Base-by-base conservation (phyloP, 1,284 basidiomycete species). In the Porodaedalea pini region DNA sequence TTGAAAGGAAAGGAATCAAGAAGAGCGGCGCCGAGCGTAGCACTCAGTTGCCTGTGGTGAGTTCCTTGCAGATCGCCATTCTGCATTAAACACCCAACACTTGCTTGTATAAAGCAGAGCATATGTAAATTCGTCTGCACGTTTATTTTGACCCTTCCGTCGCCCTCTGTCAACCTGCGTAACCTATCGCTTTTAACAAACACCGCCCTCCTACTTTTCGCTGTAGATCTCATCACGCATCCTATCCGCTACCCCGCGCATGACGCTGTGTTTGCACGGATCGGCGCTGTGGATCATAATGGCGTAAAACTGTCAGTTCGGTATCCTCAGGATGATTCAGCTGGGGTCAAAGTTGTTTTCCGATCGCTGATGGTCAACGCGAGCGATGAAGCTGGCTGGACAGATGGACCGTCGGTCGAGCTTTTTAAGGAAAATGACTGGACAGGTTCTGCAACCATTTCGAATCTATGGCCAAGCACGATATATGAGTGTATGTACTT, bases 221-320 rank as follows among this genome's bases (percentile, higher is more conserved):
- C 73, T 21, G 64, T 73, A 36, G 85, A 88, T 61, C 76, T 85
- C 60, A 69, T 76, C 31, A 59, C 75, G 7, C 72, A 77, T 6
- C 83, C 85, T 8, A 73, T 79, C 62, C 66, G 82, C 56, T 79
- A 85, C 66, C 64, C 77, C 44, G 81, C 83, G 23, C 54, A 70
- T 11, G 76, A 79, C 64, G 78, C 88, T 58, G 71, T 74, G 4
- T 90, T 86, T 67, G 79, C 81, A 2, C 79, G 87, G 49, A 73
- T 89, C 51, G 87, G 88, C 10, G 86, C 86, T 2, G 78, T 90
- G 49, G 80, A 82, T 64, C 80, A 83, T 10, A 80, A 83, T 62
- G 73, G 74, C 50, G 83, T 73, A 59, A 89, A 88, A 68, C 74
- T 90, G 47, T 70, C 78, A 34, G 78, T 83, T 11, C 80, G 87